Conservation (phyloP, 1,284 basidiomycete species). For the Pyrrhoderma lamaoense region DNA sequence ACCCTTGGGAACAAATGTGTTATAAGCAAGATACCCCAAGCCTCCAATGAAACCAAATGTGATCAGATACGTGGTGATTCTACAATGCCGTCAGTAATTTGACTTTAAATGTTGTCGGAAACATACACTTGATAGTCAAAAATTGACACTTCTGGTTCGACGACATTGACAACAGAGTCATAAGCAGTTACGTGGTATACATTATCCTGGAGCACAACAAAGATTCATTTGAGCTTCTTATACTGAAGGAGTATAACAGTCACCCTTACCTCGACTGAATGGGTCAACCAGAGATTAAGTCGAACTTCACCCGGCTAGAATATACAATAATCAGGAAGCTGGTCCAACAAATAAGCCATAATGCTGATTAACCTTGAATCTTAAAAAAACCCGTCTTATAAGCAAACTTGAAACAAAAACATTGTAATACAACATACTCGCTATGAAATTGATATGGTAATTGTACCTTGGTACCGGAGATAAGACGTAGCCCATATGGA, state of each 20-base stretch:
- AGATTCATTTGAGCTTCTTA: background rate
- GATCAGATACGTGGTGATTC: slow-evolving; percentile 71
- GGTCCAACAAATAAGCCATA: background rate
- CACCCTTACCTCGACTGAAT: slow-evolving; percentile 51
- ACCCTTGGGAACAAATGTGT: slow-evolving; percentile 55
- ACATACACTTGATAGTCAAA: slow-evolving; percentile 78
- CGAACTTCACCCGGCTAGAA: slow-evolving; percentile 71
- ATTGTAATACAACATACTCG: slow-evolving; percentile 54
- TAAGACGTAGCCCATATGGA: slow-evolving; percentile 53
- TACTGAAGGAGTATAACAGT: slow-evolving; percentile 8
- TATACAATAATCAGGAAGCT: slow-evolving; percentile 5
- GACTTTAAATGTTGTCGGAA: background rate
- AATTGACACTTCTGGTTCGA: slow-evolving; percentile 73
- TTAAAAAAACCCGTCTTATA: slow-evolving; percentile 26
- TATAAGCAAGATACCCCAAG: slow-evolving; percentile 61
- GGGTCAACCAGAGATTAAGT: slow-evolving; percentile 74
- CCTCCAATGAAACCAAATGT: slow-evolving; percentile 60
- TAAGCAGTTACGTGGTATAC: slow-evolving; percentile 63
- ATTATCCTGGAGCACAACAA: slow-evolving; percentile 34
- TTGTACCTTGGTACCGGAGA: slow-evolving; percentile 58
- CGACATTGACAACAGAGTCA: slow-evolving; percentile 74
- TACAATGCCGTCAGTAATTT: slow-evolving; percentile 25
- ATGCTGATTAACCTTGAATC: slow-evolving; percentile 54
- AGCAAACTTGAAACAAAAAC: slow-evolving; percentile 15
- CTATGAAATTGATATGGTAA: slow-evolving; percentile 75